A percentile compares a stretch with the other conserved stretches of the same genome.
phyloP scores from a whole-genome alignment of 139 green algal species.

The Coccomyxa sp. region DNA sequence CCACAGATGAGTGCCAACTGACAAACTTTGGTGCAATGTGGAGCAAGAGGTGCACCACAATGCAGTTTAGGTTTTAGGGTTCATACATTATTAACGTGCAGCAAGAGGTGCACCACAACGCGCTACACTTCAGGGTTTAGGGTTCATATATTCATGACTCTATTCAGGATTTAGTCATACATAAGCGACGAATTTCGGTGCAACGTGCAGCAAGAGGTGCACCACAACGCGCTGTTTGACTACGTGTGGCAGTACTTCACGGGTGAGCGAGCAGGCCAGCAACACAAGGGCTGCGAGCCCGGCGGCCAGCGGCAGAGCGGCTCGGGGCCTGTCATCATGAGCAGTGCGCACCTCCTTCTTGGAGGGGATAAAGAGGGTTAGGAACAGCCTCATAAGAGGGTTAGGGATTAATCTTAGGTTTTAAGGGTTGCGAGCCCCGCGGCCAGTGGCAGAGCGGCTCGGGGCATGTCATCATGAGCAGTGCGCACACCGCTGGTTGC shows the following conservation, averaged over 20 bases:
- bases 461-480: neutral
- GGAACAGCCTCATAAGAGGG: no score
- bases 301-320: neutral
- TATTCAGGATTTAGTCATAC: no score
- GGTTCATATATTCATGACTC: no score
- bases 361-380: no score
- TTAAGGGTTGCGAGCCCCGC: neutral
- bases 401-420: no score
- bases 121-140: no score
- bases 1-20: no score
- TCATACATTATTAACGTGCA: no score
- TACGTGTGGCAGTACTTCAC: constrained; percentile 47
- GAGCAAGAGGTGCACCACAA: no score
- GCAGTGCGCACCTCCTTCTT: neutral
- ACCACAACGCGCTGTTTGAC: constrained; percentile 23
- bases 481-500: neutral
- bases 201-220: neutral
- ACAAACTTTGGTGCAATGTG: neutral
- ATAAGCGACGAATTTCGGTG: neutral
- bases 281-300: neutral
- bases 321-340: neutral
- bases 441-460: neutral
- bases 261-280: neutral
- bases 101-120: no score
- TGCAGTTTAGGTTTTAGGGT: no score